Evolutionary conservation across 306 rosid genomes (phyloP).

Genomic region (Arachis hypogaea): DNA sequence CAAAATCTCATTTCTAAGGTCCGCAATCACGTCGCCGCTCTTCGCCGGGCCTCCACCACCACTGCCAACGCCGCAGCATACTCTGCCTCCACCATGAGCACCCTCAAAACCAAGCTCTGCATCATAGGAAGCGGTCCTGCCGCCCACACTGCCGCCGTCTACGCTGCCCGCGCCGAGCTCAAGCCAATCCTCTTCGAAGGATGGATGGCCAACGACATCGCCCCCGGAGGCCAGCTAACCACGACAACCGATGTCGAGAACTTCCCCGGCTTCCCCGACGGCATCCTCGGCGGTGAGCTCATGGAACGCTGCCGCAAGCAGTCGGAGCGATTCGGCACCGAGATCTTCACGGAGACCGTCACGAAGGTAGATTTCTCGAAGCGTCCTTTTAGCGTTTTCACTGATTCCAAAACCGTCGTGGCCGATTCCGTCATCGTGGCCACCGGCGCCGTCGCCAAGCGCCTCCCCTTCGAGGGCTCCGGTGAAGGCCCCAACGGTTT

Average conservation of each 20-base stretch:
- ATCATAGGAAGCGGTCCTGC: slow-evolving; percentile 93
- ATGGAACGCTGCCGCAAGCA: slow-evolving; percentile 73
- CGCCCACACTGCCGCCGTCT: slow-evolving; percentile 82
- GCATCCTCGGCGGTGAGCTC: slow-evolving; percentile 72
- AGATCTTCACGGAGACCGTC: slow-evolving; percentile 78
- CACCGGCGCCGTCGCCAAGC: slow-evolving; percentile 86
- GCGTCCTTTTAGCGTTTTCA: slow-evolving; percentile 63
- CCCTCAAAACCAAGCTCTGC: slow-evolving; percentile 67
- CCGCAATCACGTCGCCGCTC: slow-evolving; percentile 39
- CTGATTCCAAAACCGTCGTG: slow-evolving; percentile 55
- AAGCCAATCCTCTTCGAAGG: slow-evolving; percentile 86
- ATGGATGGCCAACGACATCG: slow-evolving; percentile 89
- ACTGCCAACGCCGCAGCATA: not conserved
- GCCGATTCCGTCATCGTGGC: slow-evolving; percentile 73
- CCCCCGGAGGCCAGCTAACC: slow-evolving; percentile 90
- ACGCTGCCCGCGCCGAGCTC: slow-evolving; percentile 86
- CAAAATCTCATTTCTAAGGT: slow-evolving; percentile 32
- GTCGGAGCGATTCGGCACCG: slow-evolving; percentile 75
- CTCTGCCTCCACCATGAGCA: slow-evolving; percentile 40
- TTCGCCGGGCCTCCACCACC: slow-evolving; percentile 8
- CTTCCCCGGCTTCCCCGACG: slow-evolving; percentile 82
- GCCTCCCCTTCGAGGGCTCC: slow-evolving; percentile 61
- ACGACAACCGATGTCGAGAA: slow-evolving; percentile 90
- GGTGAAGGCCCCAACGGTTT: slow-evolving; percentile 65
- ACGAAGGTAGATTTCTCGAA: slow-evolving; percentile 67